These are phyloP conservation scores for Mediolabrus comicus DNA, from an alignment of 108 stramenopile genomes.

Conservation along the genomic window DNA sequence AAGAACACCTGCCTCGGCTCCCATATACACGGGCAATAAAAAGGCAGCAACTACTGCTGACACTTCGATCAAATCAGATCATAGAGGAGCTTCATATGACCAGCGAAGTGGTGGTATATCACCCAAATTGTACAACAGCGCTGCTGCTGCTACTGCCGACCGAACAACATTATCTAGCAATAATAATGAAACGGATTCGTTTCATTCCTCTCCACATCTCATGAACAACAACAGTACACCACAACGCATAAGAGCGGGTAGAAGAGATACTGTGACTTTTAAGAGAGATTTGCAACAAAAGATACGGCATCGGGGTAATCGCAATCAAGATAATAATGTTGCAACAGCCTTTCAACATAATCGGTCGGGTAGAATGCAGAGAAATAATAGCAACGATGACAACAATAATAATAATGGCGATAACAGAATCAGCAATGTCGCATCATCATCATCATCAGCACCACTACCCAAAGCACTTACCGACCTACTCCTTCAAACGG, in stretches of 20 bases:
- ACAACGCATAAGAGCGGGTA: not conserved
- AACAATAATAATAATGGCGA: not conserved
- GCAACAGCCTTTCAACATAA: constrained; percentile 2
- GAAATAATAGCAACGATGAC: not conserved
- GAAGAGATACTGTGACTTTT: too few relatives aligned
- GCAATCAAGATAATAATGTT: not conserved
- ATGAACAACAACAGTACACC: not conserved
- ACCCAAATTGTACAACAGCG: not conserved
- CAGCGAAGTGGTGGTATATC: not conserved
- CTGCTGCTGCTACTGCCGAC: not conserved
- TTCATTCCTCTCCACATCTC: constrained; percentile 13
- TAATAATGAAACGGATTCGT: not conserved
- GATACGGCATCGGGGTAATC: constrained; percentile 6
- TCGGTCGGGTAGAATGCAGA: not conserved
- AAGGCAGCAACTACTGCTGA: not conserved
- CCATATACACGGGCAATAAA: not conserved
- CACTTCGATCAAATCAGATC: not conserved
- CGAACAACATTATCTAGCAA: not conserved
- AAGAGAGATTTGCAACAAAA: constrained; percentile 21
- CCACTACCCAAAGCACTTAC: constrained; percentile 19
- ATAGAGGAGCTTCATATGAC: not conserved
- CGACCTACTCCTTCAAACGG: constrained; percentile 38
- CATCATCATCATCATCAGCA: not conserved
- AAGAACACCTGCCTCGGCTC: constrained; percentile 19
- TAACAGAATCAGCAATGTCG: not conserved